Evolutionary conservation across 2,329 filamentous ascomycete species (phyloP), one percentile per base, ranked within the genome.

Genomic region (Thelonectria rubi): DNA sequence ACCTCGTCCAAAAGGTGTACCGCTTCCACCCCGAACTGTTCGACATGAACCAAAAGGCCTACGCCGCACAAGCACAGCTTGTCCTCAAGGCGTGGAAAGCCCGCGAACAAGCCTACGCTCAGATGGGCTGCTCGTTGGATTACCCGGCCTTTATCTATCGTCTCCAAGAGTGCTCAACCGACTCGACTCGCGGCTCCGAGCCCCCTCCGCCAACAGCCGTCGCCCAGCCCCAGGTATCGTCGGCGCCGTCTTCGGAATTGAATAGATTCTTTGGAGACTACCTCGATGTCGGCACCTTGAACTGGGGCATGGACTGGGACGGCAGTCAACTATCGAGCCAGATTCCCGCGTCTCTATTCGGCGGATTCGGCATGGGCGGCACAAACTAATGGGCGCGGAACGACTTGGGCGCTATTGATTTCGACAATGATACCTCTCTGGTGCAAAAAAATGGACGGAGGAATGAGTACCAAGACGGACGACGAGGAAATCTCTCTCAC

Each of bases 81-180:
- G 76, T 82, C 4, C 74, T 86, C 59, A 81, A 80, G 65, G 84
- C 82, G 0, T 88, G 85, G 85, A 79, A 75, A 60, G 75, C 73
- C n/a, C 80, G 85, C 11, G 82, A 85, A 65, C 75, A 76, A 32
- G 73, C 78, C 0, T 72, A 83, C 14, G 64, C 67, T 2, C 72
- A 77, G 45, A 67, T 71, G 4, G 81, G 82, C 1, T 69, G 73
- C 17, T 53, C 69, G 1, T 74, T 82, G 14, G 74, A 81, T 15
- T 76, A 75, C 15, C 85, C 85, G 0, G 65, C 66, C 4, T 86
- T 79, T 48, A 78, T 88, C 39, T 67, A 73, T 17, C 80, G 76
- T 40, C 74, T 87, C 11, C 80, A 78, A 43, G 72, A 77, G 1
- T 66, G 77, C 18, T 71, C 85, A 21, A 62, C 52, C 53, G 76